These are phyloP conservation scores for Pharnaceum exiguum DNA, from an alignment of 148 eudicot species.

Conservation along the genomic window DNA sequence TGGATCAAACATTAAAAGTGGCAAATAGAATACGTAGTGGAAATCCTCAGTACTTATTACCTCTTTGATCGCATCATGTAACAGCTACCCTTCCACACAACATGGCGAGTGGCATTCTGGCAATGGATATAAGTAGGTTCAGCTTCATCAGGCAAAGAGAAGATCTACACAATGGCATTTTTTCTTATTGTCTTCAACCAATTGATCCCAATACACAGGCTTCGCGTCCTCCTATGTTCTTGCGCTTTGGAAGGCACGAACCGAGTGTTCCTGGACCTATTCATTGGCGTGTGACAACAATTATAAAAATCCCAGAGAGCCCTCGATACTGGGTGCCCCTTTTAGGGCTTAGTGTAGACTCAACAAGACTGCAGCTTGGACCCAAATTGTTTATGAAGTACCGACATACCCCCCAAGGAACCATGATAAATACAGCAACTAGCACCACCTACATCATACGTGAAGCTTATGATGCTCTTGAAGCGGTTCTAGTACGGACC, in stretches of 20 bases:
- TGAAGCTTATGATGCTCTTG: neutral
- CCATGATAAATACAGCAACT: neutral
- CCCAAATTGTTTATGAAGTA: neutral
- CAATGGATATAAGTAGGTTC: neutral
- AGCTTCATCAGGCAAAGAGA: constrained; percentile 4
- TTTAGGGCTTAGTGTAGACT: neutral
- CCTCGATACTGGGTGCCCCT: neutral
- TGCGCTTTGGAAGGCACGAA: neutral
- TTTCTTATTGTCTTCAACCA: constrained; percentile 9
- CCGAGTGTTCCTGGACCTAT: neutral
- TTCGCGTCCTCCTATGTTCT: neutral
- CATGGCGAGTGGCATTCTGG: neutral
- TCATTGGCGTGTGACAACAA: neutral
- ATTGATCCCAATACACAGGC: neutral
- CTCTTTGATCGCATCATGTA: too few relatives aligned
- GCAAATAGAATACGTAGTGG: too few relatives aligned
- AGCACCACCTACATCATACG: neutral
- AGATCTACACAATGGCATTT: neutral
- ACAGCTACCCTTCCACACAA: neutral
- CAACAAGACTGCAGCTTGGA: neutral
- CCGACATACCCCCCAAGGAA: neutral
- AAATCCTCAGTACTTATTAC: too few relatives aligned
- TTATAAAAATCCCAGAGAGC: neutral
- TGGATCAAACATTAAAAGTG: too few relatives aligned
- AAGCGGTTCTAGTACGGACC: neutral